These are phyloP conservation scores for Rhodotorula sp. DNA, from an alignment of 1,284 basidiomycete genomes.

Conservation along the genomic window DNA sequence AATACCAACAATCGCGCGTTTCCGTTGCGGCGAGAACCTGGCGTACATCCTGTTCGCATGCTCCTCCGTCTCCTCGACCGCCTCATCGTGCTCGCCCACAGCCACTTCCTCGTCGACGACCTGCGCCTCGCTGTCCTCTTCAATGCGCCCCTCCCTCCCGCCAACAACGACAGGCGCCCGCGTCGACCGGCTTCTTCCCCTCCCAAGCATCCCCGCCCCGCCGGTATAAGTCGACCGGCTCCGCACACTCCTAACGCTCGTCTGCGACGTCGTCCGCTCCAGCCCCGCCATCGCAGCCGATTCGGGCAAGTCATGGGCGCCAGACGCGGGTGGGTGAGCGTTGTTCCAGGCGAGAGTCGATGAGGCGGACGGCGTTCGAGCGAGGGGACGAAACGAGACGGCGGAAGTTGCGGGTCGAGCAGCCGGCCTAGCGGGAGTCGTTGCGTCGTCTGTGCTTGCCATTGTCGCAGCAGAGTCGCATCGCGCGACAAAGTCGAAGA, in stretches of 20 bases:
- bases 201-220: constrained; percentile 1
- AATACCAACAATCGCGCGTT: constrained; percentile 56
- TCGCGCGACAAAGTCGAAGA: too few species aligned
- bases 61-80: constrained; percentile 7
- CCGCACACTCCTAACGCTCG: not conserved
- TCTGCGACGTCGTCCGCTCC: not conserved
- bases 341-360: not conserved
- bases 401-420: too few species aligned
- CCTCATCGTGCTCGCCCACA: not conserved
- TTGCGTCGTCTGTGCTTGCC: too few species aligned
- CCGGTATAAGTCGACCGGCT: not conserved
- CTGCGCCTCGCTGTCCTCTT: not conserved
- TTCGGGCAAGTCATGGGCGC: constrained; percentile 5
- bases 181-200: not conserved
- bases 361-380: not conserved
- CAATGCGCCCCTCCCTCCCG: not conserved
- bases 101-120: constrained; percentile 11
- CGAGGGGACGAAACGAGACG: not conserved
- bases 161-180: not conserved
- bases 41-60: constrained; percentile 51
- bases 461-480: too few species aligned
- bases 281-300: not conserved
- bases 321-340: not conserved
- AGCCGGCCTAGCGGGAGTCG: too few species aligned
- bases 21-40: constrained; percentile 55